A percentile compares a stretch with the other conserved stretches of the same genome.
phyloP scores from a whole-genome alignment of 495 filamentous ascomycete genomes.

The Hypoxylon perforatum region DNA sequence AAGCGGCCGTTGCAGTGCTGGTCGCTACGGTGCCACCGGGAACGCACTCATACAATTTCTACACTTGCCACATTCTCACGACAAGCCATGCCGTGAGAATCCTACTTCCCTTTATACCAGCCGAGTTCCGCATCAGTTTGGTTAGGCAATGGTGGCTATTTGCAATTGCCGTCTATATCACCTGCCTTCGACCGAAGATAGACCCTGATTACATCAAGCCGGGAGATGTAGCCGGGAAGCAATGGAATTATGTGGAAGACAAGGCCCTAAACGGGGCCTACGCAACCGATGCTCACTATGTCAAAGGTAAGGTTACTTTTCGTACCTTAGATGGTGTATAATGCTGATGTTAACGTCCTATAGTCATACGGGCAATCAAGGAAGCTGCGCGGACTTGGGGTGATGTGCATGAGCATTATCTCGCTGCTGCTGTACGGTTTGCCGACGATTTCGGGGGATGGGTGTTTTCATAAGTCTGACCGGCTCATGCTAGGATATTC shows the following conservation, averaged over 20 bases:
- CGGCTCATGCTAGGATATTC: not conserved
- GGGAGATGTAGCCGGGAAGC: conserved; percentile 68
- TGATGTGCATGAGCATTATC: conserved; percentile 78
- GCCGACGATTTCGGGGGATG: conserved; percentile 82
- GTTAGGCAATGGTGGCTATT: conserved; percentile 91
- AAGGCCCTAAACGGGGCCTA: conserved; percentile 72
- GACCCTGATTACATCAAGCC: conserved; percentile 69
- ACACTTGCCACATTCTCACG: conserved; percentile 81
- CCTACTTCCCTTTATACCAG: conserved; percentile 80
- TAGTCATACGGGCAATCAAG: conserved; percentile 76
- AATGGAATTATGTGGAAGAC: conserved; percentile 80
- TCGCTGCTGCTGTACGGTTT: conserved; percentile 83
- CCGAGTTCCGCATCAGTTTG: conserved; percentile 74
- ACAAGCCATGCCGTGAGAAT: conserved; percentile 88
- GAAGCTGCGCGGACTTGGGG: conserved; percentile 84
- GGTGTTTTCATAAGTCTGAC: conserved; percentile 51
- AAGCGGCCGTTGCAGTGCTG: conserved; percentile 77
- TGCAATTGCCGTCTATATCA: conserved; percentile 78
- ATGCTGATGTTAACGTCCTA: conserved; percentile 24
- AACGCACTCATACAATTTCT: conserved; percentile 82
- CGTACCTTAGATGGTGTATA: not conserved
- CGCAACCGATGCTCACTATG: conserved; percentile 80
- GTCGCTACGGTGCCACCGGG: conserved; percentile 68
- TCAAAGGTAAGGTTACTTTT: conserved; percentile 67
- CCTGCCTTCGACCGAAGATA: conserved; percentile 76